A percentile compares a stretch with the other conserved stretches of the same genome.
Evolutionary conservation across 768 basidiomycete genomes (phyloP).

Genomic region (Psilocybe tampanensis): DNA sequence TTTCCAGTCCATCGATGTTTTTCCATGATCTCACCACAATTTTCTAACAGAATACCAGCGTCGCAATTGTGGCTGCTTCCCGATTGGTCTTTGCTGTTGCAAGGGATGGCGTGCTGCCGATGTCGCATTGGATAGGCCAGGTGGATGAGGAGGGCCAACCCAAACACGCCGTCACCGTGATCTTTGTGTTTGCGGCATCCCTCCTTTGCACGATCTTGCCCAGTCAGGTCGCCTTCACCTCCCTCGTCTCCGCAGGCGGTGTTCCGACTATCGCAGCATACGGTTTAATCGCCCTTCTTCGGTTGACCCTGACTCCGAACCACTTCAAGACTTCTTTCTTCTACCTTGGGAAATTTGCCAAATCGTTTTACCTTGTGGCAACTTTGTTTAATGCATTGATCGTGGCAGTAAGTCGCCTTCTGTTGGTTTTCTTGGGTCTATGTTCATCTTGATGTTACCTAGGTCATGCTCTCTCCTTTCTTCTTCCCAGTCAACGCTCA

Average conservation of each 20-base stretch:
- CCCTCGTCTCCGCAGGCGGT: constrained; percentile 83
- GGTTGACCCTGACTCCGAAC: constrained; percentile 77
- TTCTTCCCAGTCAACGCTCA: constrained; percentile 77
- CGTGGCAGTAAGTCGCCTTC: constrained; percentile 59
- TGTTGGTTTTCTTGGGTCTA: background rate
- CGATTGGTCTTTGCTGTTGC: constrained; percentile 91
- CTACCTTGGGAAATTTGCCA: constrained; percentile 65
- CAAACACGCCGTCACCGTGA: constrained; percentile 83
- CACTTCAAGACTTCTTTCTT: constrained; percentile 76
- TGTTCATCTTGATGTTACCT: constrained; percentile 3
- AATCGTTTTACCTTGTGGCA: constrained; percentile 69
- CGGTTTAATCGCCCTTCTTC: constrained; percentile 75
- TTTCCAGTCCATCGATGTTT: background rate
- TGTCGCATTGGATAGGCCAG: constrained; percentile 80
- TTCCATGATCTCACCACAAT: background rate
- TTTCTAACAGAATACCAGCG: constrained; percentile 73
- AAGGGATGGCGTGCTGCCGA: constrained; percentile 89
- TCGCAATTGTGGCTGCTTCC: constrained; percentile 87
- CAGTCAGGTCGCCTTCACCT: constrained; percentile 90
- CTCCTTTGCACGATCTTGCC: constrained; percentile 89
- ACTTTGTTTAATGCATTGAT: constrained; percentile 74
- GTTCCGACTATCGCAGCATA: constrained; percentile 90
- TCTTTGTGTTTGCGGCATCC: constrained; percentile 73
- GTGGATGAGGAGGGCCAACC: constrained; percentile 78
- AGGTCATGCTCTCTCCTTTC: constrained; percentile 89